Percentiles rank a stretch among this genome's conserved stretches.
Conservation (phyloP, 306 rosid species). For the Luffa acutangula region DNA sequence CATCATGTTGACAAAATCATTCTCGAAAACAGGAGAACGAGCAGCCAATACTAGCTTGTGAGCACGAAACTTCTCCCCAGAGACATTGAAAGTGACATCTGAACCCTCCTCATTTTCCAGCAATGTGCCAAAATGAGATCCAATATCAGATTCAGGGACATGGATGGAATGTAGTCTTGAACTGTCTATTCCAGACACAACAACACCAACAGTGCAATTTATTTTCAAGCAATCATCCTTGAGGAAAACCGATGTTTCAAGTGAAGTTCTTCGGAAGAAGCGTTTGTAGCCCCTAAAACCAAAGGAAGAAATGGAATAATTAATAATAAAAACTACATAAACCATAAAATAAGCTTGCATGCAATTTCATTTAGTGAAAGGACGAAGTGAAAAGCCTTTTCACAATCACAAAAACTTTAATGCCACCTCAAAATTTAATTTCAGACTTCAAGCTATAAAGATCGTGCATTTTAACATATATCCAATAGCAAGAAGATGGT, state of each 20-base stretch:
- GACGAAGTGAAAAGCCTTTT: background rate
- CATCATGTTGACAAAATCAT: constrained; percentile 43
- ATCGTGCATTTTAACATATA: background rate
- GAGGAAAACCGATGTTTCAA: constrained; percentile 66
- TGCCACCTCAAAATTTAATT: background rate
- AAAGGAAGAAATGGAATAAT: background rate
- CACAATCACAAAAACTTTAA: background rate
- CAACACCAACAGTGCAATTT: constrained; percentile 97
- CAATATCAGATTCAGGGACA: constrained; percentile 88
- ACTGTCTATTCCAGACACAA: constrained; percentile 78
- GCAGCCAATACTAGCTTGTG: constrained; percentile 91
- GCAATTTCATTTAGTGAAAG: background rate
- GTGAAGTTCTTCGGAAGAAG: constrained; percentile 73
- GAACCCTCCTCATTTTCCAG: constrained; percentile 84
- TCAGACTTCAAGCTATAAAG: background rate
- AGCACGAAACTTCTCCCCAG: constrained; percentile 77
- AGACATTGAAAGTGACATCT: constrained; percentile 68
- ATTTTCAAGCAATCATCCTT: constrained; percentile 96
- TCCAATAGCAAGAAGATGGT: background rate
- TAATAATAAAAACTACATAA: background rate
- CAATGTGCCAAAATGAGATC: constrained; percentile 56
- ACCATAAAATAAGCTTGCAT: background rate
- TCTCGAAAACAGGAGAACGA: constrained; percentile 67
- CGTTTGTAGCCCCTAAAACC: constrained; percentile 83
- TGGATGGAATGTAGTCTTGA: constrained; percentile 66